A percentile compares a stretch with the other conserved stretches of the same genome.
These are phyloP conservation scores for Talaromyces adpressus DNA, from an alignment of 495 filamentous ascomycete species.

Conservation along the genomic window DNA sequence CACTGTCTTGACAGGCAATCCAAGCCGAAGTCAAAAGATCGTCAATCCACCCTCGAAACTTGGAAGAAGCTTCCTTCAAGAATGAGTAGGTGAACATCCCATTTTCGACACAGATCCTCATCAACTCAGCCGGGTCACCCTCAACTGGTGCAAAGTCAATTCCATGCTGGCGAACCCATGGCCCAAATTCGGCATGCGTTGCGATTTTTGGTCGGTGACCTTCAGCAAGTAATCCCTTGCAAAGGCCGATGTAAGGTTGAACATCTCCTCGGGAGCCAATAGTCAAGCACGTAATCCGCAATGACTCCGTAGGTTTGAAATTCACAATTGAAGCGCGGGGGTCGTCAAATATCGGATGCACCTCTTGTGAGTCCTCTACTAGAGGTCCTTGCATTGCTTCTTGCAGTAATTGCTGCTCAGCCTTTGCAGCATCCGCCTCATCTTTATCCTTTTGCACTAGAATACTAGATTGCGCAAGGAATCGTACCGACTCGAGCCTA, in stretches of 20 bases:
- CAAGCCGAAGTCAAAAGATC: conserved; percentile 79
- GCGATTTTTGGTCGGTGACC: conserved; percentile 85
- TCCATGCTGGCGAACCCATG: conserved; percentile 83
- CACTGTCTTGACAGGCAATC: conserved; percentile 75
- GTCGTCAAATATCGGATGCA: conserved; percentile 80
- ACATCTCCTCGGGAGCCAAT: conserved; percentile 96
- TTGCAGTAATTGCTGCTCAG: conserved; percentile 75
- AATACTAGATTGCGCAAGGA: conserved; percentile 68
- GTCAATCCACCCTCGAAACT: conserved; percentile 93
- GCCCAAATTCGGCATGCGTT: conserved; percentile 82
- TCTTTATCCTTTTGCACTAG: conserved; percentile 62
- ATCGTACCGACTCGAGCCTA: conserved; percentile 63
- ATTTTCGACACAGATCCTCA: conserved; percentile 93
- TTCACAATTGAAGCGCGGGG: conserved; percentile 86
- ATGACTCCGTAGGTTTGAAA: conserved; percentile 78
- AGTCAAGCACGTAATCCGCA: conserved; percentile 88
- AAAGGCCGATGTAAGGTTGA: conserved; percentile 94
- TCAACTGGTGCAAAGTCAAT: conserved; percentile 86
- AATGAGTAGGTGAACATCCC: conserved; percentile 96
- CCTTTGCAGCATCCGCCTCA: conserved; percentile 68
- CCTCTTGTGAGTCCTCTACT: conserved; percentile 37
- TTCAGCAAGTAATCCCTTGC: conserved; percentile 81
- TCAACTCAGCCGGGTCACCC: conserved; percentile 89
- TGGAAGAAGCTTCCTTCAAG: conserved; percentile 74
- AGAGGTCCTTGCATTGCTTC: conserved; percentile 59